A percentile compares a stretch with the other conserved stretches of the same genome.
Evolutionary conservation across 805 yeast genomes (phyloP).

Genomic region (Millerozyma miso): DNA sequence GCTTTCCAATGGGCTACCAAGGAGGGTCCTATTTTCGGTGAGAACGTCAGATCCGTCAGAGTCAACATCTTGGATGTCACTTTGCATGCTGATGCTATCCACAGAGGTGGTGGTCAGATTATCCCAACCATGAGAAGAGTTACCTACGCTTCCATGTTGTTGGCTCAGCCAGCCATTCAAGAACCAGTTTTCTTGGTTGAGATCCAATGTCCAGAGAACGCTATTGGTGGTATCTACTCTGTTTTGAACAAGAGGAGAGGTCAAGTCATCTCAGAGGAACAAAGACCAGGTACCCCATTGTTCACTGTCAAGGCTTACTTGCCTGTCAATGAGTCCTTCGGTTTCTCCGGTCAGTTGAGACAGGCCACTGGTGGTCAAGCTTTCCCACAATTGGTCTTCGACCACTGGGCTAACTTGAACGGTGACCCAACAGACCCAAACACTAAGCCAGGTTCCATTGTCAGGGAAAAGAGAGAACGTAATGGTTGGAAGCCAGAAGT

Average conservation of each 20-base stretch:
- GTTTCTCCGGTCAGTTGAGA: conserved; percentile 99
- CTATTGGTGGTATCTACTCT: conserved; percentile 99
- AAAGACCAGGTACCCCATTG: conserved; percentile 99
- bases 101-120: conserved; percentile 99
- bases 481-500: conserved; percentile 95
- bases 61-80: conserved; percentile 98
- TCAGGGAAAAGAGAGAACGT: conserved; percentile 74
- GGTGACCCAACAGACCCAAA: conserved; percentile 93
- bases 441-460: conserved; percentile 60
- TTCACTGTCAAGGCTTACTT: conserved; percentile 99
- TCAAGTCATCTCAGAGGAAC: conserved; percentile 98
- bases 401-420: conserved; percentile 90
- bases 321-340: conserved; percentile 99
- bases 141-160: conserved; percentile 95
- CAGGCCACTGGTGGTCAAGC: conserved; percentile 99
- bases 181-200: conserved; percentile 99
- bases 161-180: conserved; percentile 98
- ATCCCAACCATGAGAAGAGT: conserved; percentile 99
- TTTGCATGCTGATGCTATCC: conserved; percentile 99
- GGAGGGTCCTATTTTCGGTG: conserved; percentile 99
- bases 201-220: conserved; percentile 98
- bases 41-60: conserved; percentile 93
- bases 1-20: conserved; percentile 99
- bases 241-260: conserved; percentile 99
- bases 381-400: conserved; percentile 99